Base-by-base conservation (phyloP, 257 asterid species). In the Solanum dulcamara region DNA sequence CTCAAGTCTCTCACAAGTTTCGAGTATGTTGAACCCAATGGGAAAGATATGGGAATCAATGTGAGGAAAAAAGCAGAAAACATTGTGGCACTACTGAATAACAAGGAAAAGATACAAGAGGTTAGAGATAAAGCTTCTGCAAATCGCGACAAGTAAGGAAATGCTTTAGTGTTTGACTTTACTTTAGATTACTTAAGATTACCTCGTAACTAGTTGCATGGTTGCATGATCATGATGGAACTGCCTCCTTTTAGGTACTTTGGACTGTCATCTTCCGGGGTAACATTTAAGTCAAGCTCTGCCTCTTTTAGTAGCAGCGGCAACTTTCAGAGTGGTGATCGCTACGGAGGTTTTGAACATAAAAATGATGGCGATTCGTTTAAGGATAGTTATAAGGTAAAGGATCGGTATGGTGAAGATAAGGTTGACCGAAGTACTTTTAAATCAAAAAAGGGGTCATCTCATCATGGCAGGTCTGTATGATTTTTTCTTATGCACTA, bases 211-310 rank as follows among this genome's bases (percentile, higher is more conserved):
- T 79, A 79, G 64, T 79, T 5, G 3, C 82, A 74, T 38, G 50
- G 20, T 68, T 35, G 30, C 80, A 12, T 3, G 81, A 6, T 75
- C 82, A 44, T 79, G 64, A 77, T 48, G 64, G 42, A 77, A 72
- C 48, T 79, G 64, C 62, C 75, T 50, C 84, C 89, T 88, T 85
- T 83, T 88, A 96, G 98, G 94, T 96, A 90, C 79, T 79, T 96
- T 87, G 99, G 99, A 80, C 96, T 96, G 91, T 95, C 99, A 85
- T 95, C 99, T 88, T 91, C 96, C 75, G 99, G 98, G 87, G 85
- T 92, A 88, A 92, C 98, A 12, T 90, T 85, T 89, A 95, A 94
- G 90, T 91, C 98, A 33, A 93, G 96, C 80, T 81, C 93, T 84
- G 89, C 96, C 50, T 89, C 99, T 50, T 90, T 92, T 85, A 89